Evolutionary conservation across 2,329 filamentous ascomycete genomes (phyloP).

Genomic region (Pseudogymnoascus sp.): DNA sequence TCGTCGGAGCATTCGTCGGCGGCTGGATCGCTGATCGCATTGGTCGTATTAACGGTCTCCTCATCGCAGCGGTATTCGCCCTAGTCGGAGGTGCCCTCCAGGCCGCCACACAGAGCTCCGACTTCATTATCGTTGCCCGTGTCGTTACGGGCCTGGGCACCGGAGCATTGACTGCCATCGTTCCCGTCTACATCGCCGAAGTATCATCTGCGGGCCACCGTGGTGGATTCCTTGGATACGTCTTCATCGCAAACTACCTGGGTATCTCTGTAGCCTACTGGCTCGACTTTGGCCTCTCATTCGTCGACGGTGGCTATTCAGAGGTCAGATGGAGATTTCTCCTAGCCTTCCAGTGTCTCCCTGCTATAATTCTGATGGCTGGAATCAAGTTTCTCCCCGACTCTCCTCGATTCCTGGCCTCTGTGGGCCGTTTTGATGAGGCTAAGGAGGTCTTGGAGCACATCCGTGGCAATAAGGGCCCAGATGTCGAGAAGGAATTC

Average conservation of each 20-base stretch:
- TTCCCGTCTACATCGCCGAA: slow-evolving; percentile 24
- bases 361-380: slow-evolving; percentile 32
- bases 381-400: slow-evolving; percentile 37
- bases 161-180: slow-evolving; percentile 26
- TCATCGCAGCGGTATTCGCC: slow-evolving; percentile 33
- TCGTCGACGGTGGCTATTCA: slow-evolving; percentile 19
- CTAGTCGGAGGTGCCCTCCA: slow-evolving; percentile 24
- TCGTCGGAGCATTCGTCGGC: slow-evolving; percentile 27
- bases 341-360: slow-evolving; percentile 29
- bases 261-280: slow-evolving; percentile 26
- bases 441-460: slow-evolving; percentile 14
- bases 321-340: slow-evolving; percentile 25
- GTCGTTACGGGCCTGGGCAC: slow-evolving; percentile 27
- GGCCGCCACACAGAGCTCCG: slow-evolving; percentile 17
- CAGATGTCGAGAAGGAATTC: slow-evolving; percentile 21
- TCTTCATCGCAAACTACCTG: slow-evolving; percentile 25
- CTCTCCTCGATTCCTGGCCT: slow-evolving; percentile 27
- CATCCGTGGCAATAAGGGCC: slow-evolving; percentile 10
- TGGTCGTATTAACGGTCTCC: slow-evolving; percentile 43
- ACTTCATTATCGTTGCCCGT: slow-evolving; percentile 27
- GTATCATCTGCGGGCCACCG: slow-evolving; percentile 22
- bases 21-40: slow-evolving; percentile 43
- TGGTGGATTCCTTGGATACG: slow-evolving; percentile 23
- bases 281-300: slow-evolving; percentile 32
- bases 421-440: slow-evolving; percentile 12